These are phyloP conservation scores for Coemansia umbellata DNA, from an alignment of 192 early-diverging fungal genomes.

Conservation along the genomic window DNA sequence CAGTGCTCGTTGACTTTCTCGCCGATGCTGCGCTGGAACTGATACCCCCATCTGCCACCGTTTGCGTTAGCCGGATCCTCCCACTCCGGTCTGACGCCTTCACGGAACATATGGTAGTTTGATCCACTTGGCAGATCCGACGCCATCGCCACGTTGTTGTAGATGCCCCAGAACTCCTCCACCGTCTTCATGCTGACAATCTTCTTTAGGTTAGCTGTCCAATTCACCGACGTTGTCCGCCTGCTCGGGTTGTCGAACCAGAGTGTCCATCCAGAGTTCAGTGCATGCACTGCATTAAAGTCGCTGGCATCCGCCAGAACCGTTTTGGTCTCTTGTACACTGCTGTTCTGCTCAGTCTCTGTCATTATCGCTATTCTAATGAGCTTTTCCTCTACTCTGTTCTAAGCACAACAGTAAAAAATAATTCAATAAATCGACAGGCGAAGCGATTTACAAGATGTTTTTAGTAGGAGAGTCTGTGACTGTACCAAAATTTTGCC, in stretches of 20 bases:
- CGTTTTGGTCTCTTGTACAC: conserved; percentile 31
- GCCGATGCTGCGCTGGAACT: conserved; percentile 66
- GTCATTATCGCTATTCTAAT: conserved; percentile 33
- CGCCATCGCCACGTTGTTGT: conserved; percentile 82
- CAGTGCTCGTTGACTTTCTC: conserved; percentile 78
- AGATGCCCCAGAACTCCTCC: conserved; percentile 96
- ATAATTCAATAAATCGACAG: neutral
- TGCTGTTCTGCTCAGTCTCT: conserved; percentile 13
- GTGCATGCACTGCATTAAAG: conserved; percentile 83
- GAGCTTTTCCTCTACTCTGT: neutral
- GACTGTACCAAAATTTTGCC: neutral
- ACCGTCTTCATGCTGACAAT: conserved; percentile 90
- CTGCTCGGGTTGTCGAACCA: conserved; percentile 90
- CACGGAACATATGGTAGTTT: conserved; percentile 94
- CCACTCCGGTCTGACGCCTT: conserved; percentile 90
- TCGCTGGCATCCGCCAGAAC: conserved; percentile 61
- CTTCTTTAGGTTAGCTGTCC: conserved; percentile 82
- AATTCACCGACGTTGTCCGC: conserved; percentile 70
- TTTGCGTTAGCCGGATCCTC: conserved; percentile 87
- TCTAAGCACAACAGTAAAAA: neutral
- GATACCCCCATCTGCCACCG: conserved; percentile 88
- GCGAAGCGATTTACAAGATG: neutral
- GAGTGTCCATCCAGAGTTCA: conserved; percentile 87
- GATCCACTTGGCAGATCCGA: conserved; percentile 68
- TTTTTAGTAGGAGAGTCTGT: no score